Evolutionary conservation across 2,329 filamentous ascomycete species (phyloP).

Genomic region (Colletotrichum siamense): DNA sequence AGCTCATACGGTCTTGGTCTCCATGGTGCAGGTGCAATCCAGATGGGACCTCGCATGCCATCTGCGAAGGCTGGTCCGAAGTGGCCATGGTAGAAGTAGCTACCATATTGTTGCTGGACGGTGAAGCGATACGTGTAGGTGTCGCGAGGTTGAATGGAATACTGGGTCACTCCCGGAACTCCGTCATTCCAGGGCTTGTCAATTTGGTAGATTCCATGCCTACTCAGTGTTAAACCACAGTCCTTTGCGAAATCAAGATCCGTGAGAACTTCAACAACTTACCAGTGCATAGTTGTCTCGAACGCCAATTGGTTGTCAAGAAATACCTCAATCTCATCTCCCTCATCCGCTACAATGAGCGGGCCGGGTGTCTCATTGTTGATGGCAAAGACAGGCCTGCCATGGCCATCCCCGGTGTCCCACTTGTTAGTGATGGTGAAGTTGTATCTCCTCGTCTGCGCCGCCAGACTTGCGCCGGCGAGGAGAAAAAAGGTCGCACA

Average conservation of each 20-base stretch:
- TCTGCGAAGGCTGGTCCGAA: constrained; percentile 11
- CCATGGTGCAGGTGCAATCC: constrained; percentile 11
- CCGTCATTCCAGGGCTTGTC: constrained; percentile 17
- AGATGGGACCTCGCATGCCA: constrained; percentile 17
- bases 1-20: constrained; percentile 11
- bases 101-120: constrained; percentile 8
- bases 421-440: constrained; percentile 17
- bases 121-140: constrained; percentile 11
- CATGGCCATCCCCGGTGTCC: constrained; percentile 4
- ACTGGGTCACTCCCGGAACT: constrained; percentile 10
- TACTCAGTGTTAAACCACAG: background rate
- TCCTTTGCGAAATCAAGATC: background rate
- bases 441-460: constrained; percentile 9
- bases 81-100: constrained; percentile 14
- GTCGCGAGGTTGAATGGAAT: constrained; percentile 15
- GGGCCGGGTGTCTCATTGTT: constrained; percentile 13
- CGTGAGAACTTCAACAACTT: background rate
- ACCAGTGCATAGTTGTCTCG: constrained; percentile 18
- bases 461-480: background rate
- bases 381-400: constrained; percentile 12
- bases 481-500: background rate
- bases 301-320: constrained; percentile 14
- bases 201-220: constrained; percentile 14
- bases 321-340: constrained; percentile 14
- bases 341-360: constrained; percentile 16